Percentiles rank a stretch among this genome's conserved stretches.
Conservation (phyloP, 2,329 filamentous ascomycete species). For the Fusarium sp. region DNA sequence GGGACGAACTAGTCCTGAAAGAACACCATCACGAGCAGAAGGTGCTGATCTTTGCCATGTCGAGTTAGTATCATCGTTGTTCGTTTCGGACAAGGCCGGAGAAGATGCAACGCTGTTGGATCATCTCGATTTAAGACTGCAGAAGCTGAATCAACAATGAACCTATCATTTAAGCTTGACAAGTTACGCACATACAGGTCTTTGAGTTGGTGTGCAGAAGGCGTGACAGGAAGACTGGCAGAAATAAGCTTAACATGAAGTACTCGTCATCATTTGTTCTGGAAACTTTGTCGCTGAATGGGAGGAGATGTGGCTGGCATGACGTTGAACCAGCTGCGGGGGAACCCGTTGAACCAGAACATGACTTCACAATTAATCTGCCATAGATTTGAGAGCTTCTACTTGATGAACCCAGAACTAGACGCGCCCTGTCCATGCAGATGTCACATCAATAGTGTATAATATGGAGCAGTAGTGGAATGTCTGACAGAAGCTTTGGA, state of each 20-base stretch:
- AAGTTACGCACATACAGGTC: accelerated
- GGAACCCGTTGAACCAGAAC: not conserved
- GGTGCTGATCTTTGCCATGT: not conserved
- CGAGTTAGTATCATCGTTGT: not conserved
- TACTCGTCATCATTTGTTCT: not conserved
- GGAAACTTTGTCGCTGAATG: not conserved
- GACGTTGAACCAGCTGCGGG: not conserved
- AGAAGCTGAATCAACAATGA: not conserved
- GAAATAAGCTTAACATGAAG: not conserved
- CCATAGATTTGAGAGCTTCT: not conserved
- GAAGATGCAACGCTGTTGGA: not conserved
- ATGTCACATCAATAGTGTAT: not conserved
- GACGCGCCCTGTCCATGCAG: not conserved
- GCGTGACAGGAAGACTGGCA: not conserved
- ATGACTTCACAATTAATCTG: not conserved
- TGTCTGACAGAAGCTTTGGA: not conserved
- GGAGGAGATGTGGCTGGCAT: not conserved
- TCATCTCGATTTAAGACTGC: not conserved
- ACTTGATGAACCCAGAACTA: not conserved
- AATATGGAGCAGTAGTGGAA: not conserved
- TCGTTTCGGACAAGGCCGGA: not conserved
- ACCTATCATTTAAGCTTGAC: not conserved
- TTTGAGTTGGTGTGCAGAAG: not conserved
- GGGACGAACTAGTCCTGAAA: slow-evolving; percentile 3
- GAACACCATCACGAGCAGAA: not conserved